Percentiles rank a stretch among this genome's conserved stretches.
Evolutionary conservation across 768 basidiomycete species (phyloP).

Genomic region (Fibroporia radiculosa): DNA sequence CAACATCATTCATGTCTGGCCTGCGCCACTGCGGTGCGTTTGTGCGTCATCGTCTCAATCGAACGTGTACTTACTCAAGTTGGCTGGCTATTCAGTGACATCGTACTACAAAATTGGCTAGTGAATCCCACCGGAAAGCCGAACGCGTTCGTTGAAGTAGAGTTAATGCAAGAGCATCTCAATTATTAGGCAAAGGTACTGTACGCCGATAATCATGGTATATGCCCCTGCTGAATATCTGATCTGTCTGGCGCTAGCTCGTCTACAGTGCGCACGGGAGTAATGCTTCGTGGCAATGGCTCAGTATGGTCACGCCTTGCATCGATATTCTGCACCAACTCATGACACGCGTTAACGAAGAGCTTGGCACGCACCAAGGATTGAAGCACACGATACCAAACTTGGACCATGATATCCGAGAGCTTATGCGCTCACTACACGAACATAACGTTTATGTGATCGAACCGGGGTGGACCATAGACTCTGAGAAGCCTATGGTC

Average conservation of each 20-base stretch:
- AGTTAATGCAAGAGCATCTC: constrained; percentile 27
- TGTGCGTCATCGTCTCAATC: neutral
- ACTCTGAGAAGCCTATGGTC: constrained; percentile 11
- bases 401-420: constrained; percentile 22
- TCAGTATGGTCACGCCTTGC: constrained; percentile 23
- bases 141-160: constrained; percentile 20
- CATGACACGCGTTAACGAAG: constrained; percentile 16
- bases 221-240: neutral
- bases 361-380: constrained; percentile 25
- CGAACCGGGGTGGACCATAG: constrained; percentile 14
- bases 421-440: constrained; percentile 16
- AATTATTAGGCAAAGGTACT: constrained; percentile 28
- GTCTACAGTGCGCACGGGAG: constrained; percentile 26
- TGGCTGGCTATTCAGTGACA: constrained; percentile 10
- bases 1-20: constrained; percentile 21
- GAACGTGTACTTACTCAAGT: neutral
- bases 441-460: constrained; percentile 18
- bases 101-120: constrained; percentile 28
- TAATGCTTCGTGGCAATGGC: constrained; percentile 30
- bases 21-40: constrained; percentile 18
- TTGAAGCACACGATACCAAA: constrained; percentile 23
- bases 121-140: constrained; percentile 20
- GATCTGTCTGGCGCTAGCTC: constrained; percentile 9
- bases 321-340: constrained; percentile 21
- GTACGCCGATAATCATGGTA: neutral